phyloP scores from a whole-genome alignment of 2,329 filamentous ascomycete genomes.

The Fonsecaea monophora region DNA sequence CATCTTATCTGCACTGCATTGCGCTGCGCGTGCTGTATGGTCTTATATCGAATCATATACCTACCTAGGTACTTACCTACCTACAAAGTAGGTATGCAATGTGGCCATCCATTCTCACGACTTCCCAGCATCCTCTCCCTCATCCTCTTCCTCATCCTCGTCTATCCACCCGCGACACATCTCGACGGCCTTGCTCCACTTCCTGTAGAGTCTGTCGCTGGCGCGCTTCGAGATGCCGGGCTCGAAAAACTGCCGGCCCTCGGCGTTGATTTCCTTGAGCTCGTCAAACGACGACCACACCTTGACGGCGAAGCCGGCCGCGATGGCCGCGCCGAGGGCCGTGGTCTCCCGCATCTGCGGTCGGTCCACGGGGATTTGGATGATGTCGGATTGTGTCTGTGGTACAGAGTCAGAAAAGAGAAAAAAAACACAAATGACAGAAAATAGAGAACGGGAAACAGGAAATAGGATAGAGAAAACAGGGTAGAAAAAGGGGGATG shows the following conservation, averaged over 20 bases:
- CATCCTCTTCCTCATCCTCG: conserved; percentile 30
- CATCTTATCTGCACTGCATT: too few relatives aligned
- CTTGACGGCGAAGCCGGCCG: conserved; percentile 79
- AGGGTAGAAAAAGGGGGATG: too few relatives aligned
- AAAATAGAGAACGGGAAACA: too few relatives aligned
- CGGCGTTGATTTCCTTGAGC: conserved; percentile 73
- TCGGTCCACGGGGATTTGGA: conserved; percentile 80
- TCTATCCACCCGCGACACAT: conserved; percentile 76
- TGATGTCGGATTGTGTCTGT: conserved; percentile 77
- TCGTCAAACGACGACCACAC: conserved; percentile 80
- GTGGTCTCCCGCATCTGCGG: conserved; percentile 88
- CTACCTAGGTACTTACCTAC: too few relatives aligned
- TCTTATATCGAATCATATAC: too few relatives aligned
- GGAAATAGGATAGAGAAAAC: too few relatives aligned
- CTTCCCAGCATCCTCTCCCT: conserved; percentile 20
- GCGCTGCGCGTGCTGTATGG: too few relatives aligned
- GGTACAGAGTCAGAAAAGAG: too few relatives aligned
- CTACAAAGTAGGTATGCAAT: too few relatives aligned
- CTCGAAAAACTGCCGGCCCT: conserved; percentile 72
- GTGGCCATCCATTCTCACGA: not conserved
- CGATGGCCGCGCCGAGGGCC: conserved; percentile 84
- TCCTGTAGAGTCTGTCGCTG: conserved; percentile 69
- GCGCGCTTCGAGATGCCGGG: conserved; percentile 67
- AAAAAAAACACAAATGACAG: too few relatives aligned
- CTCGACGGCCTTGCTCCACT: conserved; percentile 77